Conservation (phyloP, 441 rosid species). For the Pelargonium myrrhifolium region DNA sequence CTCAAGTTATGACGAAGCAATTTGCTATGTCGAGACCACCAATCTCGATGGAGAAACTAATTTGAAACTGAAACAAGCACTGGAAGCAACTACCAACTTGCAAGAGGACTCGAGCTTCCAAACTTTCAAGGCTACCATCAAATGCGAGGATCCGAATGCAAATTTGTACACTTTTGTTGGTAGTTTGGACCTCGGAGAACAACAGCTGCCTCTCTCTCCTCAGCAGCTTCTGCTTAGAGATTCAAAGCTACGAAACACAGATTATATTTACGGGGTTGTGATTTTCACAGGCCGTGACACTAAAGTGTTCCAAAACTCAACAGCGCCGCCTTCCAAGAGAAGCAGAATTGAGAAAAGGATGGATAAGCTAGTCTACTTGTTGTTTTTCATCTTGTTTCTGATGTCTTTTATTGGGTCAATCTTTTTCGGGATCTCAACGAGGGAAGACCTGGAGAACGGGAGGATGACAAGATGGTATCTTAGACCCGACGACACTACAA, state of each 20-base stretch:
- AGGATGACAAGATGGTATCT: slow-evolving; percentile 90
- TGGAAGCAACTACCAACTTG: slow-evolving; percentile 48
- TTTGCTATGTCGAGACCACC: slow-evolving; percentile 93
- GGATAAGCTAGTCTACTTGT: slow-evolving; percentile 68
- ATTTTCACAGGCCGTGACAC: slow-evolving; percentile 88
- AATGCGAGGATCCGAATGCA: slow-evolving; percentile 92
- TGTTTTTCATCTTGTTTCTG: slow-evolving; percentile 55
- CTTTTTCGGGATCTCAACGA: slow-evolving; percentile 64
- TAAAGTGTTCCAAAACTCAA: slow-evolving; percentile 88
- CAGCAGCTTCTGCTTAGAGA: slow-evolving; percentile 91
- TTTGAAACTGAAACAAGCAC: slow-evolving; percentile 73
- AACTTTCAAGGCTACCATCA: slow-evolving; percentile 55
- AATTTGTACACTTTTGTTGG: slow-evolving; percentile 82
- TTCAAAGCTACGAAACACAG: slow-evolving; percentile 87
- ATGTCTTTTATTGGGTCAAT: slow-evolving; percentile 62
- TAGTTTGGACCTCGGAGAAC: slow-evolving; percentile 56
- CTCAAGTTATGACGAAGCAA: slow-evolving; percentile 75
- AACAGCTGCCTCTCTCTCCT: slow-evolving; percentile 65
- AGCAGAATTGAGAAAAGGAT: slow-evolving; percentile 83
- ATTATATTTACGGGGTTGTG: slow-evolving; percentile 70
- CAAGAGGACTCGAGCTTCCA: slow-evolving; percentile 49
- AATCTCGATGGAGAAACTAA: slow-evolving; percentile 97
- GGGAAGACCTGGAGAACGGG: slow-evolving; percentile 57
- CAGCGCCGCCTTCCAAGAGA: slow-evolving; percentile 86
- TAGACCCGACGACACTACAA: slow-evolving; percentile 63